Evolutionary conservation across 768 basidiomycete species (phyloP).

Genomic region (Tricholoma hemisulphureum): DNA sequence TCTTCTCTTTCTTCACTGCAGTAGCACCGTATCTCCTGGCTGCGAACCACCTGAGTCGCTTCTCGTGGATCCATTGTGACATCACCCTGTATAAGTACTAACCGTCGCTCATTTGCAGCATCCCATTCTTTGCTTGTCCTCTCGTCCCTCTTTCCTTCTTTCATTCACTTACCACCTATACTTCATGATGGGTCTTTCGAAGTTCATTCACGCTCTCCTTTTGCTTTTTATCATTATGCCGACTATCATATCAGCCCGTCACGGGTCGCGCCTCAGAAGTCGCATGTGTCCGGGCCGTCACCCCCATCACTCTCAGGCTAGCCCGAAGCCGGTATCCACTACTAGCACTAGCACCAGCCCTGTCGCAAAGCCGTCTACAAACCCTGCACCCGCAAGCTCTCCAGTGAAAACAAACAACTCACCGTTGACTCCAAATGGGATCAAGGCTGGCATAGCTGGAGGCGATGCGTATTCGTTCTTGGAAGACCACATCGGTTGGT

Average conservation of each 20-base stretch:
- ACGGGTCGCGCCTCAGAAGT: neutral
- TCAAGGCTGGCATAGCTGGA: slow-evolving; percentile 47
- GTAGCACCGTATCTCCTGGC: neutral
- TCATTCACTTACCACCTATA: neutral
- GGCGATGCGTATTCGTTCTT: slow-evolving; percentile 41
- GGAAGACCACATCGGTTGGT: slow-evolving; percentile 46
- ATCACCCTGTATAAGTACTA: neutral
- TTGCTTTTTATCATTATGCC: neutral
- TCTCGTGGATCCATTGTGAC: neutral
- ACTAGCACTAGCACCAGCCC: neutral
- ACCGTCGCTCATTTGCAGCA: neutral
- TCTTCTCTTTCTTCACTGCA: too few relatives aligned
- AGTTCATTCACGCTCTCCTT: neutral
- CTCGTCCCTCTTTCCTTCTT: neutral
- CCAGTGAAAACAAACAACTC: slow-evolving; percentile 8
- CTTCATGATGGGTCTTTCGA: neutral
- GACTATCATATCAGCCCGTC: neutral
- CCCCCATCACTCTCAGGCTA: neutral
- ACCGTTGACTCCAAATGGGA: slow-evolving; percentile 39
- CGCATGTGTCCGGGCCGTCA: neutral
- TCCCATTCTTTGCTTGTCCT: neutral
- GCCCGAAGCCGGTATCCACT: neutral
- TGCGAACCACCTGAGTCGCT: neutral
- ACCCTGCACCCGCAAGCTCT: neutral
- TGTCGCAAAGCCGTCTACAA: neutral